A percentile compares a stretch with the other conserved stretches of the same genome.
Evolutionary conservation across 768 basidiomycete species (phyloP).

Genomic region (Fomitopsis pulvina): DNA sequence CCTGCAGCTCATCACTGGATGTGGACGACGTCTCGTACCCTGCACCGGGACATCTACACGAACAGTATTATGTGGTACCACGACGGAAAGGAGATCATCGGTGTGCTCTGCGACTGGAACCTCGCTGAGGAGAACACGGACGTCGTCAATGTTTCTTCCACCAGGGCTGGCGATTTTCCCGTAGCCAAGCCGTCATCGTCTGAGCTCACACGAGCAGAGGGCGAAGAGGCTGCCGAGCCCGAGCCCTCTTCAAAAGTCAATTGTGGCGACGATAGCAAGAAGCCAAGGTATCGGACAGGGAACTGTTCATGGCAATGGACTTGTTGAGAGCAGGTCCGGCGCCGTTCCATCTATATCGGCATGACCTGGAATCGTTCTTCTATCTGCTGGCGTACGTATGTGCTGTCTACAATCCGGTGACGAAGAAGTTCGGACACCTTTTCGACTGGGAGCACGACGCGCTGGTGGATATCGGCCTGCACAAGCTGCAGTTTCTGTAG

Average conservation of each 20-base stretch:
- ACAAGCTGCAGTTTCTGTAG: background rate
- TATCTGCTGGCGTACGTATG: constrained; percentile 4
- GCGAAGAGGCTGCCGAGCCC: background rate
- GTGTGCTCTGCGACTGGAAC: constrained; percentile 6
- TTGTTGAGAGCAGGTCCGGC: background rate
- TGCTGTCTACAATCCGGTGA: background rate
- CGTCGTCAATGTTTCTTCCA: too few species aligned
- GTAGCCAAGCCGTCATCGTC: too few species aligned
- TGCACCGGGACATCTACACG: constrained; percentile 5
- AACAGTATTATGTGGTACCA: constrained; percentile 6
- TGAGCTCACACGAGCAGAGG: background rate
- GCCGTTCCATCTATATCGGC: constrained; percentile 3
- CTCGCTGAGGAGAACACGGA: constrained; percentile 1
- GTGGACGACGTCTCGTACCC: background rate
- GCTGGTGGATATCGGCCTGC: background rate
- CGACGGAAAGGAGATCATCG: background rate
- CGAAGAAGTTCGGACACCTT: background rate
- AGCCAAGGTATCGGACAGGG: too few species aligned
- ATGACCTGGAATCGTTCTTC: constrained; percentile 8
- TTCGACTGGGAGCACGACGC: background rate
- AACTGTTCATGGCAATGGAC: constrained; percentile 5
- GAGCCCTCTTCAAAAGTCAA: too few species aligned
- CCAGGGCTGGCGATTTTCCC: too few species aligned
- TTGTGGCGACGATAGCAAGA: too few species aligned
- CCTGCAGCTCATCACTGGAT: background rate